Base-by-base conservation (phyloP, 1,284 basidiomycete genomes). In the Hortiboletus rubellus region DNA sequence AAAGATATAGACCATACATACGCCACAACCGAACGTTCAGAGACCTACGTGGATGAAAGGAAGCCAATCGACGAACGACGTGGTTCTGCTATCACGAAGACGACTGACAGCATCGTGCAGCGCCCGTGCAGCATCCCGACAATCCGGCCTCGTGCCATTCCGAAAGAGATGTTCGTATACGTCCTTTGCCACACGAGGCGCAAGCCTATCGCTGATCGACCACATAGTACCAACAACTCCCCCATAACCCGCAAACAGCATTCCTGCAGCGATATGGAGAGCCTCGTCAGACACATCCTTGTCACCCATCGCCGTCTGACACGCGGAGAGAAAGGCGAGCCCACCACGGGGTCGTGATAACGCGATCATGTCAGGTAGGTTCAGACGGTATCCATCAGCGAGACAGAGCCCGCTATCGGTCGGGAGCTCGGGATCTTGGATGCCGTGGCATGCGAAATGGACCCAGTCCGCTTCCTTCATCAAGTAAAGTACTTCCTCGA, bases 251-350 rank as follows among this genome's bases (percentile, higher is more conserved):
- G 55, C 60, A 33, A 61, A 58, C 18, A 61, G 31, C 60, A 61
- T 62, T 2, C 55, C 59, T 7, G 59, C 58, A 5, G 59, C 49
- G 18, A 49, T 31, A 51, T 60, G 57, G 42, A 60, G 36, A 3
- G 53, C 50, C 24, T 61, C 59, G 33, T 61, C 54, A 3, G 51
- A 50, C 5, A 61, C 45, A 15, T 22, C 37, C 54, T 44, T 50
- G 34, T 61, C 59, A 8, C 60, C 59, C 14, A 10, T 61, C 33
- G 60, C 60, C 17, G 60, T 61, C 44, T 61, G 58, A 36, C 60
- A 61, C 3, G 55, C 60, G 1, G 60, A 61, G 7, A 62, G 49
- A 43, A 62, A 64, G 3, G 49, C 61, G 15, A 57, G 45, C 15
- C 59, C 59, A 9, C 51, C 53, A 10, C 40, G 58, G 5, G 48